Evolutionary conservation across 148 eudicot species (phyloP), one percentile per base, ranked within the genome.

Genomic region (Vaccinium darrowii): DNA sequence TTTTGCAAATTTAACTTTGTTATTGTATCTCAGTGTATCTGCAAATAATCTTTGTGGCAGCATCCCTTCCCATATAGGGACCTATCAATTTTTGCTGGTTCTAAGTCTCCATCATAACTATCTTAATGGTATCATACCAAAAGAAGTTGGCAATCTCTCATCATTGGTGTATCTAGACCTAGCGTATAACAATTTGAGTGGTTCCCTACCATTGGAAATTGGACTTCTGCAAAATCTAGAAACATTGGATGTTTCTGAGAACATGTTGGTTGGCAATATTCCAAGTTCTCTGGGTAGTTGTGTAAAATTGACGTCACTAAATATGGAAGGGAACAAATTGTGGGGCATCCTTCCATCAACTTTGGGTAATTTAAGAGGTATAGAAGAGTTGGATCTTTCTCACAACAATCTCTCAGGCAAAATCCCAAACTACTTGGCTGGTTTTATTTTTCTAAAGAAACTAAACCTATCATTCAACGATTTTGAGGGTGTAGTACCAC

Each of bases 321-420:
- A 6, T 0, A 16, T 60, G 67, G 8, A 21, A 25, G 15, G 67
- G 8, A 60, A 60, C 23, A 16, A 16, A 16, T 60, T 60, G 8
- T 7, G 0, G 7, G 67, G 67, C 8, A 21, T 5, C 67, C n/a
- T 60, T 18, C 67, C 67, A 23, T 19, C 84, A 11, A 12, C 58
- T 81, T 49, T 81, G 33, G 4, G 18, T 49, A 36, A 13, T 8
- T 81, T 81, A 51, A 81, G 65, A 67, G 76, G 84, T 3, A 67
- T 81, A 2, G 4, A 8, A 10, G 23, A 43, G 3, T 65, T 18
- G 23, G 84, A 81, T 27, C 58, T 81, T n/a, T 81, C 84, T 8
- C 57, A 15, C 9, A 81, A 81, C 67, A 81, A 81, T 18, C 47
- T 81, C 7, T 39, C 84, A 36, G 84, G 84, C 2, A 7, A 67